Evolutionary conservation across 2,329 filamentous ascomycete species (phyloP).

Genomic region (Xylariaceae sp.): DNA sequence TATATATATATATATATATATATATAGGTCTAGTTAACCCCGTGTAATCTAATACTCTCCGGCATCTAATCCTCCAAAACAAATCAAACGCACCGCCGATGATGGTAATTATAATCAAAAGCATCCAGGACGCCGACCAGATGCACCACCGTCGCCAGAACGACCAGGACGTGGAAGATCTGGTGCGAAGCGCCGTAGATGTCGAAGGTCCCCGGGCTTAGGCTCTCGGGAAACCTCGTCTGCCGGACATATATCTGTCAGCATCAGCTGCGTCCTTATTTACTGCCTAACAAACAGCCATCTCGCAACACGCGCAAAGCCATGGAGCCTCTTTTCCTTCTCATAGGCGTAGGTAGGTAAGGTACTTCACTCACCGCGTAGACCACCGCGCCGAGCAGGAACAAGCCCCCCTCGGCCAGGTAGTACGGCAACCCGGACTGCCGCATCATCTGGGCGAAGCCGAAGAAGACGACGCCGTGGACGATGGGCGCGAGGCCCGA

Average conservation of each 20-base stretch:
- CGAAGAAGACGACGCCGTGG: slow-evolving; percentile 43
- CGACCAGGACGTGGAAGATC: slow-evolving; percentile 50
- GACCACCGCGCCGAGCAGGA: slow-evolving; percentile 42
- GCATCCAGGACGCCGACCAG: slow-evolving; percentile 39
- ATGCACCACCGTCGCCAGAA: slow-evolving; percentile 44
- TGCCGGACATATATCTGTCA: slow-evolving; percentile 19
- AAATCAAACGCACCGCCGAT: slow-evolving; percentile 24
- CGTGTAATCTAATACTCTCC: no score
- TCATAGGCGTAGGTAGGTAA: not conserved
- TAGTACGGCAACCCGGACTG: slow-evolving; percentile 47
- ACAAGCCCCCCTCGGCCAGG: slow-evolving; percentile 41
- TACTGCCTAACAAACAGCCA: no score
- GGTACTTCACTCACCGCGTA: slow-evolving; percentile 41
- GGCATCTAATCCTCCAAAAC: no score
- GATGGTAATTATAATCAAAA: slow-evolving; percentile 34
- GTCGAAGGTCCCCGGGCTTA: slow-evolving; percentile 47
- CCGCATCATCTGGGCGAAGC: slow-evolving; percentile 41
- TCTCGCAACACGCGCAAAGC: no score
- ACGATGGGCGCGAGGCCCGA: slow-evolving; percentile 44
- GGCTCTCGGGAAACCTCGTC: slow-evolving; percentile 47
- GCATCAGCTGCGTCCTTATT: no score
- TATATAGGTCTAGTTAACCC: no score
- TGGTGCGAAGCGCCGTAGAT: slow-evolving; percentile 50
- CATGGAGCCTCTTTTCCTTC: no score
- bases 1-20: no score